Evolutionary conservation across 139 green algal genomes (phyloP), one percentile per base, ranked within the genome.

Genomic region (Tetradesmus lagerheimii): DNA sequence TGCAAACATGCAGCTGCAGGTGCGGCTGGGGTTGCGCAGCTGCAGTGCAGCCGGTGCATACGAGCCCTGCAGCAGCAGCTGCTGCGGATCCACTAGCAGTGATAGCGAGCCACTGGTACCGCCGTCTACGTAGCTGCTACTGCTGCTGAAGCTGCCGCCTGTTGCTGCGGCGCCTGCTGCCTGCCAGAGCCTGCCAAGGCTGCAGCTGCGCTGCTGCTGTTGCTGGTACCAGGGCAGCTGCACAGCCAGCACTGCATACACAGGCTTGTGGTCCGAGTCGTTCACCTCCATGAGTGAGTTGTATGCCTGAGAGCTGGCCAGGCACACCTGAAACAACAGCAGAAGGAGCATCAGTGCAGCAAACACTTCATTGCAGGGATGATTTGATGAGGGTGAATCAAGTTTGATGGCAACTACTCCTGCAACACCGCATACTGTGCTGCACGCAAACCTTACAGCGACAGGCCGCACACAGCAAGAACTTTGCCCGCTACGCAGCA

Each of bases 201-300:
- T 80, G 23, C 12, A 27, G 38, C 41, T 50, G 64, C 88, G 88
- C 64, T 50, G 64, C 31, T 79, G 39, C 81, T 92, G 90, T 88
- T 96, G 94, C 27, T 91, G 87, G 53, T 93, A 94, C 5, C 64
- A 89, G 1, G 95, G 95, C 53, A 97, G 87, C 29, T 89, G 27
- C 78, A 96, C 57, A 8, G 91, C 64, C 82, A 98, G 91, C 74
- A 89, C 5, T 4, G 93, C 92, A 82, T 91, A 93, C 43, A 99
- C 97, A 14, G 97, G 97, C 93, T 98, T 98, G 95, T 99, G 97
- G 93, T 99, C 98, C 3, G 92, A 97, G 67, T 99, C 97, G n/a
- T 89, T 91, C 16, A 99, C 94, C 45, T 97, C 92, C 82, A 97
- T 89, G 47, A 92, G 93, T n/a, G 93, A 91, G 83, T 82, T 90